Conservation (phyloP, 2,329 filamentous ascomycete species). For the Sporothrix luriei region DNA sequence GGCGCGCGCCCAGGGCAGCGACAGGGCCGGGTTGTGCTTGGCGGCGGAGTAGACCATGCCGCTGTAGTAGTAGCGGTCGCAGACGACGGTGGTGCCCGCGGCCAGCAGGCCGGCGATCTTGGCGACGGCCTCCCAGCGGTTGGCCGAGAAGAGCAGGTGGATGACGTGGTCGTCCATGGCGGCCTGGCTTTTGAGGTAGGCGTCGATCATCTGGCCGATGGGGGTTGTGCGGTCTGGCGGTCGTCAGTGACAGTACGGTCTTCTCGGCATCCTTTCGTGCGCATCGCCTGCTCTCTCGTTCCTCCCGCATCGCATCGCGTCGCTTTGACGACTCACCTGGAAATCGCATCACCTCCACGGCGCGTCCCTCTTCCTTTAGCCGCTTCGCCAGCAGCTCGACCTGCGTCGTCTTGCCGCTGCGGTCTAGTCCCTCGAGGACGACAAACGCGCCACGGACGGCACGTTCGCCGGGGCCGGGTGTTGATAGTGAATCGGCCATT, state of each 20-base stretch:
- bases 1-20: conserved; percentile 76
- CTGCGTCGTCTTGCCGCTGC: conserved; percentile 91
- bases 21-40: conserved; percentile 71
- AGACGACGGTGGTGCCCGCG: conserved; percentile 72
- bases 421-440: conserved; percentile 84
- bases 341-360: conserved; percentile 59
- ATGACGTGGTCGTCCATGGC: conserved; percentile 86
- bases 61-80: conserved; percentile 94
- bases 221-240: conserved; percentile 73
- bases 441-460: conserved; percentile 69
- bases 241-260: not conserved
- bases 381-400: conserved; percentile 67
- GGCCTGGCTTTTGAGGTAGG: conserved; percentile 71
- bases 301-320: not conserved
- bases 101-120: conserved; percentile 57
- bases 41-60: conserved; percentile 92
- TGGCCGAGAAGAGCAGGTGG: conserved; percentile 86
- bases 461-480: not conserved
- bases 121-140: conserved; percentile 76
- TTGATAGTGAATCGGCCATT: not conserved
- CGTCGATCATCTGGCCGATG: conserved; percentile 84
- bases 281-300: not conserved
- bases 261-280: too few species aligned
- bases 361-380: conserved; percentile 53
- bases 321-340: conserved; percentile 48